Evolutionary conservation across 768 basidiomycete genomes (phyloP).

Genomic region (Mycena maculata): DNA sequence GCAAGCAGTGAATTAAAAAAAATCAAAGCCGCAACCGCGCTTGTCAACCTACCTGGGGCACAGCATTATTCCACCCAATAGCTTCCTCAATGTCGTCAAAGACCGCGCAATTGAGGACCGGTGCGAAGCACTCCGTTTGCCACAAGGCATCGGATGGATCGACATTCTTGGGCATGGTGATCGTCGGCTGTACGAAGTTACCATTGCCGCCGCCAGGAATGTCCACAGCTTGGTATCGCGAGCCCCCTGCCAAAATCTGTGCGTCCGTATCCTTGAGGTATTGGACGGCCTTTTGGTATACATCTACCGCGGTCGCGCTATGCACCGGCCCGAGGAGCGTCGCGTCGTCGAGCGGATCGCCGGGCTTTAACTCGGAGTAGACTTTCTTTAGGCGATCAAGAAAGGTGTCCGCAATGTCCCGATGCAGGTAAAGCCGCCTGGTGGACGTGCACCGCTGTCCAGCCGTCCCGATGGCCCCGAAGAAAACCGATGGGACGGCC

Average conservation of each 20-base stretch:
- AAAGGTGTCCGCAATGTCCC: conserved; percentile 79
- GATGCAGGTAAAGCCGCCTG: conserved; percentile 89
- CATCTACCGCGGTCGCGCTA: conserved; percentile 70
- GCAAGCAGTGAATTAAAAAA: conserved; percentile 27
- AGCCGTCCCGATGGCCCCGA: conserved; percentile 89
- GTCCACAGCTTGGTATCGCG: conserved; percentile 56
- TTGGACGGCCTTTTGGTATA: conserved; percentile 71
- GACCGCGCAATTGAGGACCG: conserved; percentile 86
- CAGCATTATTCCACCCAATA: conserved; percentile 90
- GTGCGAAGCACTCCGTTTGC: conserved; percentile 88
- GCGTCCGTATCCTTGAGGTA: conserved; percentile 75
- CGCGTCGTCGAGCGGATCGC: conserved; percentile 81
- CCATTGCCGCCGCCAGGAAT: conserved; percentile 62
- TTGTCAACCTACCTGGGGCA: conserved; percentile 69
- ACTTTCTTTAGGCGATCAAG: conserved; percentile 77
- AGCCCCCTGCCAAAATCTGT: conserved; percentile 81
- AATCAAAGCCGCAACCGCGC: conserved; percentile 18
- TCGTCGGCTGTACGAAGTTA: conserved; percentile 91
- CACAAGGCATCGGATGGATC: conserved; percentile 70
- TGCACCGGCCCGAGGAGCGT: conserved; percentile 93
- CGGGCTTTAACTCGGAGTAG: conserved; percentile 78
- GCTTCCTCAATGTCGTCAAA: conserved; percentile 91
- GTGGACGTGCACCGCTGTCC: conserved; percentile 92
- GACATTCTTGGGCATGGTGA: conserved; percentile 73
- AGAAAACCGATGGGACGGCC: conserved; percentile 91